Evolutionary conservation across 352 stramenopile genomes (phyloP).

Genomic region (Phytophthora crassamura): DNA sequence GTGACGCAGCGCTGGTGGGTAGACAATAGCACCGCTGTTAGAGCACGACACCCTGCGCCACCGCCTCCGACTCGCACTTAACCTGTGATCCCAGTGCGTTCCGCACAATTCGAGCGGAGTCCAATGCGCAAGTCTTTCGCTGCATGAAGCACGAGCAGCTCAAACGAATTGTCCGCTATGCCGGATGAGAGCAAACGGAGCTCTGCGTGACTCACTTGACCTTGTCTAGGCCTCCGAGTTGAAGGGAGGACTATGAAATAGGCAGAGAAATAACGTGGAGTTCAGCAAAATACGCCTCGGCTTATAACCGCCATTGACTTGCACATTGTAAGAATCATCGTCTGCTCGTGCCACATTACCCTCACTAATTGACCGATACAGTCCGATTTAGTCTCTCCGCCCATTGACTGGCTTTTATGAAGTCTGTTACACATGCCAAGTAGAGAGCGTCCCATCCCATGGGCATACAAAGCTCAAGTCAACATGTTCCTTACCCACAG

Average conservation of each 20-base stretch:
- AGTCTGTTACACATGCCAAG: constrained; percentile 8
- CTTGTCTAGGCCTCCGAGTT: not conserved
- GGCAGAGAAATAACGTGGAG: not conserved
- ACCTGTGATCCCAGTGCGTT: no score
- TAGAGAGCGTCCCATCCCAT: constrained; percentile 18
- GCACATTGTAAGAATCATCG: not conserved
- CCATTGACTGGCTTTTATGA: constrained; percentile 11
- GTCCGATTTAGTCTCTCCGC: not conserved
- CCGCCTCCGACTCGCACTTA: no score
- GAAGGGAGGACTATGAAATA: constrained; percentile 24
- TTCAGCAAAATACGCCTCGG: not conserved
- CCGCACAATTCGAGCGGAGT: no score
- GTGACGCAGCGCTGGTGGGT: no score
- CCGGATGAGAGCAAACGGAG: no score
- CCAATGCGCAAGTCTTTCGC: no score
- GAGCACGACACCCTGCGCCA: no score
- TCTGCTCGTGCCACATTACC: not conserved
- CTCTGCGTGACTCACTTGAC: not conserved
- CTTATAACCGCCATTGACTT: constrained; percentile 1
- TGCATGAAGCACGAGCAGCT: no score
- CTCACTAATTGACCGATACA: not conserved
- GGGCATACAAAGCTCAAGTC: constrained; percentile 10
- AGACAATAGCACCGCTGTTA: no score
- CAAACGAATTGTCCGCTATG: no score
- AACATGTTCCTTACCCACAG: constrained; percentile 5